A percentile compares a stretch with the other conserved stretches of the same genome.
phyloP scores from a whole-genome alignment of 2,329 filamentous ascomycete genomes.

The Plenodomus biglobosus region DNA sequence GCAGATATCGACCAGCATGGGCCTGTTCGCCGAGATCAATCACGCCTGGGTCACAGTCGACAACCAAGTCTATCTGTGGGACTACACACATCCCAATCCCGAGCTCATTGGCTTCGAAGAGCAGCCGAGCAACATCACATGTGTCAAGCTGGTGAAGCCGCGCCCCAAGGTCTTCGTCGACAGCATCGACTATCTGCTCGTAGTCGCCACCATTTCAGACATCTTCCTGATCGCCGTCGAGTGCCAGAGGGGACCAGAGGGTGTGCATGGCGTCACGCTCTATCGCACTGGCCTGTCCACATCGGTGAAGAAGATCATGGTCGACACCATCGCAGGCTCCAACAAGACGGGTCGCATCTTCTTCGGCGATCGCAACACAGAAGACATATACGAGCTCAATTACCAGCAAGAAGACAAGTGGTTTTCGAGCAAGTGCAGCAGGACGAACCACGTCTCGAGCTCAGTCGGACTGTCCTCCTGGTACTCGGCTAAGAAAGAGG shows the following conservation, averaged over 20 bases:
- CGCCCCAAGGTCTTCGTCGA: slow-evolving; percentile 84
- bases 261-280: slow-evolving; percentile 71
- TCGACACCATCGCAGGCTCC: slow-evolving; percentile 78
- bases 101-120: slow-evolving; percentile 92
- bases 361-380: slow-evolving; percentile 77
- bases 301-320: slow-evolving; percentile 72
- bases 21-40: slow-evolving; percentile 89
- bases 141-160: slow-evolving; percentile 84
- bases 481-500: slow-evolving; percentile 44
- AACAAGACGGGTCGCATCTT: slow-evolving; percentile 84
- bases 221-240: slow-evolving; percentile 86
- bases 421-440: slow-evolving; percentile 87
- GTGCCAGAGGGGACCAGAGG: slow-evolving; percentile 62
- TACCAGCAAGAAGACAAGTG: slow-evolving; percentile 98
- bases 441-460: slow-evolving; percentile 82
- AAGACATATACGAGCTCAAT: slow-evolving; percentile 89
- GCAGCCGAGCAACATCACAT: slow-evolving; percentile 81
- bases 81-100: slow-evolving; percentile 90
- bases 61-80: slow-evolving; percentile 95
- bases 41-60: slow-evolving; percentile 97
- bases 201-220: slow-evolving; percentile 82
- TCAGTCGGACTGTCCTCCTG: slow-evolving; percentile 59
- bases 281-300: slow-evolving; percentile 89
- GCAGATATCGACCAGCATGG: slow-evolving; percentile 89
- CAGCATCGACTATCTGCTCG: slow-evolving; percentile 82